phyloP scores from a whole-genome alignment of 805 yeast genomes.

The Ogataea naganishii region DNA sequence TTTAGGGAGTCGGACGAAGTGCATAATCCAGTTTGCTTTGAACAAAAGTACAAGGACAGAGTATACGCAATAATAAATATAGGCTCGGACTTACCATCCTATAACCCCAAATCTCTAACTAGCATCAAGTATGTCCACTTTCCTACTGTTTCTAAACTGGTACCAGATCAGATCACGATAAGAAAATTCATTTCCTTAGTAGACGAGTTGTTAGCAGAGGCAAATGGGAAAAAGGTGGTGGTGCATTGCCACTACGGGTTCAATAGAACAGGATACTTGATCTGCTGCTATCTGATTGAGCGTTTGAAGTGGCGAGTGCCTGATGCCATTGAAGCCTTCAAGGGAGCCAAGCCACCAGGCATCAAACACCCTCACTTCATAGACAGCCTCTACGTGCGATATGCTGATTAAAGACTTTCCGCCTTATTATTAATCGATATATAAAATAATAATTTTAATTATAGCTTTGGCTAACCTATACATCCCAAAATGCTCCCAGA shows the following conservation, averaged over 20 bases:
- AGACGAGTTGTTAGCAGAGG: slow-evolving; percentile 31
- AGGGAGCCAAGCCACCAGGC: slow-evolving; percentile 54
- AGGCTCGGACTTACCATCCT: slow-evolving; percentile 63
- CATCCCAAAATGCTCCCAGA: no score
- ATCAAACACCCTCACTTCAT: slow-evolving; percentile 71
- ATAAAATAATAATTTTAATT: not conserved
- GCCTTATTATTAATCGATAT: not conserved
- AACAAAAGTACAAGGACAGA: slow-evolving; percentile 37
- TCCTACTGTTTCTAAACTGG: slow-evolving; percentile 72
- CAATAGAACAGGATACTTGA: slow-evolving; percentile 68
- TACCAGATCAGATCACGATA: slow-evolving; percentile 56
- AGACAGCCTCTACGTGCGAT: slow-evolving; percentile 61
- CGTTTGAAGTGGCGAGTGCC: slow-evolving; percentile 47
- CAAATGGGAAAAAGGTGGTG: slow-evolving; percentile 27
- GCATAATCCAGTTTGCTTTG: slow-evolving; percentile 54
- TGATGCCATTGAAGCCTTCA: slow-evolving; percentile 57
- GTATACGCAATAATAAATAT: slow-evolving; percentile 59
- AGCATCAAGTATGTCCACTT: slow-evolving; percentile 56
- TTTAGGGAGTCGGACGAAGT: slow-evolving; percentile 50
- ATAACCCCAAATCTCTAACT: slow-evolving; percentile 48
- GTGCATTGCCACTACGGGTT: slow-evolving; percentile 82
- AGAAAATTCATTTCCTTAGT: slow-evolving; percentile 45
- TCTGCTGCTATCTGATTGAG: slow-evolving; percentile 62
- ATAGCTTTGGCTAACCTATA: no score
- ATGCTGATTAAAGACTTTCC: slow-evolving; percentile 25